A percentile compares a stretch with the other conserved stretches of the same genome.
Evolutionary conservation across 2,329 filamentous ascomycete species (phyloP).

Genomic region (Scedosporium apiospermum): DNA sequence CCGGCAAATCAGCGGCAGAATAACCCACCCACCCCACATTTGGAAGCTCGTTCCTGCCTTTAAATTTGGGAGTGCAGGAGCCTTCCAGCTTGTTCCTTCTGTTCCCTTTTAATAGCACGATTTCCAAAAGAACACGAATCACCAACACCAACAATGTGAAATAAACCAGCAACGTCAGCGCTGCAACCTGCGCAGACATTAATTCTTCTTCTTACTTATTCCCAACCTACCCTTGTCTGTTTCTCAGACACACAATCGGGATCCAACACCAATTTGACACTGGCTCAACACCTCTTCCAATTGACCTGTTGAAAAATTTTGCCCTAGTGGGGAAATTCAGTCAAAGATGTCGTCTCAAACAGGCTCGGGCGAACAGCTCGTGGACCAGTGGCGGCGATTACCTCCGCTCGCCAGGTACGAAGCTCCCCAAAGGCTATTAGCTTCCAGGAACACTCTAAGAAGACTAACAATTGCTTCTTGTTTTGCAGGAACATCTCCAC

Average conservation of each 20-base stretch:
- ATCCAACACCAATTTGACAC: not conserved
- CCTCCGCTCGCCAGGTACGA: conserved; percentile 33
- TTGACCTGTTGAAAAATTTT: not conserved
- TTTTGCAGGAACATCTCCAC: conserved; percentile 55
- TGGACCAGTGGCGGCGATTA: conserved; percentile 27
- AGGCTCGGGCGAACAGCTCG: not conserved
- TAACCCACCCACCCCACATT: conserved; percentile 10
- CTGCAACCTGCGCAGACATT: conserved; percentile 11
- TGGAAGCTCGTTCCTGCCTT: conserved; percentile 7
- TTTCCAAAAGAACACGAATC: conserved; percentile 12
- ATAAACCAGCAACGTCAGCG: conserved; percentile 8
- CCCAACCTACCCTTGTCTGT: not conserved
- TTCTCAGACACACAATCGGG: no score
- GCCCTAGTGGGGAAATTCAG: conserved; percentile 9
- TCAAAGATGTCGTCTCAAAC: conserved; percentile 8
- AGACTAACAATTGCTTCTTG: conserved; percentile 12
- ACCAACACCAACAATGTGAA: conserved; percentile 10
- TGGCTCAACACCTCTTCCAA: not conserved
- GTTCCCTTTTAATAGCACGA: not conserved
- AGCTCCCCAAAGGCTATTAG: not conserved
- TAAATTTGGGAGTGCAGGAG: conserved; percentile 7
- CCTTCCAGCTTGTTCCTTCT: conserved; percentile 13
- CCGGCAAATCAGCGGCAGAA: not conserved
- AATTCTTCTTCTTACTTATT: not conserved
- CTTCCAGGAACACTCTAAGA: not conserved